These are phyloP conservation scores for Cucurbita pepo DNA, from an alignment of 306 rosid genomes.

Conservation along the genomic window DNA sequence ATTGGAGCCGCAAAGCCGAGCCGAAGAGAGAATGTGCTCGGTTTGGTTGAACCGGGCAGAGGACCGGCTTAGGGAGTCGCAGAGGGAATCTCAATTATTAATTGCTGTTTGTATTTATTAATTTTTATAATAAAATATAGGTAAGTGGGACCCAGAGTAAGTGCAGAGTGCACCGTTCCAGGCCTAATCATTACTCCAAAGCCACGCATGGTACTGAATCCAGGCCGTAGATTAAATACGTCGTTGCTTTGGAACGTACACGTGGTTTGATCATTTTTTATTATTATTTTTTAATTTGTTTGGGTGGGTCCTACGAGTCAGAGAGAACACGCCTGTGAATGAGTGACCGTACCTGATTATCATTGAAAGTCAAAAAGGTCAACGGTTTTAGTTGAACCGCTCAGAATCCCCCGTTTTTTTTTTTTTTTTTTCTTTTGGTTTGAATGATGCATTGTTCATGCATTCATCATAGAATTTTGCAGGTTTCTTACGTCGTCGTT, in stretches of 20 bases:
- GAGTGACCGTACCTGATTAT: slow-evolving; percentile 1
- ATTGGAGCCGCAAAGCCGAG: not conserved
- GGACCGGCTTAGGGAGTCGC: not conserved
- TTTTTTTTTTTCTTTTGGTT: not conserved
- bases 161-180: not conserved
- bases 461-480: not conserved
- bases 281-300: not conserved
- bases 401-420: not conserved
- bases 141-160: not conserved
- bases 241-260: slow-evolving; percentile 1
- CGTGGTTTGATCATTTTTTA: slow-evolving; percentile 12
- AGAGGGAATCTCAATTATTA: slow-evolving; percentile 8
- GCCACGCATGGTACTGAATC: not conserved
- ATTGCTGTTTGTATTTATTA: not conserved
- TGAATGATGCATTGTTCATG: not conserved
- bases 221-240: not conserved
- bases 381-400: not conserved
- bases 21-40: slow-evolving; percentile 17
- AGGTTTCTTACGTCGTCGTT: not conserved
- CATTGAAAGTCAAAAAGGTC: not conserved
- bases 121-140: too few species aligned
- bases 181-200: slow-evolving; percentile 4
- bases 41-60: slow-evolving; percentile 9
- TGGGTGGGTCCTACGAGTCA: not conserved
- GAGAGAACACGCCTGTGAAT: not conserved